phyloP scores from a whole-genome alignment of 257 asterid species.

The Prunella vulgaris region DNA sequence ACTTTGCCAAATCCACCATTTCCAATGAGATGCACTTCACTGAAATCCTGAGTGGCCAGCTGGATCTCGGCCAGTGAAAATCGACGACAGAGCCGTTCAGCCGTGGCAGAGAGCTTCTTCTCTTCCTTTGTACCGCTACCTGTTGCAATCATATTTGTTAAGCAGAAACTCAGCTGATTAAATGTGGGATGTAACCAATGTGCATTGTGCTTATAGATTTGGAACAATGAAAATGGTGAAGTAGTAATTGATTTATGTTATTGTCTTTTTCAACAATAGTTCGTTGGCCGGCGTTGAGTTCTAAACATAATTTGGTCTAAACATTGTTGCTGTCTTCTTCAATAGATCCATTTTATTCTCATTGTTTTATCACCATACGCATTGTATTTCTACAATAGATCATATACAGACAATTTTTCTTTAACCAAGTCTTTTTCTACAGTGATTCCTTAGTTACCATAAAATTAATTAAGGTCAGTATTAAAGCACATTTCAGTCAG shows the following conservation, averaged over 20 bases:
- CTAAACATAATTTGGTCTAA: not conserved
- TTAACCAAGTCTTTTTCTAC: no score
- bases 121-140: not conserved
- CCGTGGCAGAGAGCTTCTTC: slow-evolving; percentile 2
- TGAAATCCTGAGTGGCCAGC: slow-evolving; percentile 33
- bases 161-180: no score
- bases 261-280: not conserved
- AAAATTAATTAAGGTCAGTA: no score
- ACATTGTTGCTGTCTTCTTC: not conserved
- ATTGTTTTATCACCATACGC: no score
- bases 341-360: not conserved
- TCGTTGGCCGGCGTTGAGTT: not conserved
- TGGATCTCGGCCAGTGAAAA: slow-evolving; percentile 38
- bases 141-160: no score
- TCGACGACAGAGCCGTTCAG: slow-evolving; percentile 25
- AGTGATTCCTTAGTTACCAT: no score
- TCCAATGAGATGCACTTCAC: slow-evolving; percentile 32
- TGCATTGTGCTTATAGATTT: not conserved
- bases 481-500: no score
- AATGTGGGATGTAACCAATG: no score
- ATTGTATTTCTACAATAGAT: no score
- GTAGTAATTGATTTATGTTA: not conserved
- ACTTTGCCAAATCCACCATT: no score
- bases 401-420: no score
- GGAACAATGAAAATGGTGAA: not conserved